phyloP scores from a whole-genome alignment of 345 rosid species.

The Pugionium cornutum region DNA sequence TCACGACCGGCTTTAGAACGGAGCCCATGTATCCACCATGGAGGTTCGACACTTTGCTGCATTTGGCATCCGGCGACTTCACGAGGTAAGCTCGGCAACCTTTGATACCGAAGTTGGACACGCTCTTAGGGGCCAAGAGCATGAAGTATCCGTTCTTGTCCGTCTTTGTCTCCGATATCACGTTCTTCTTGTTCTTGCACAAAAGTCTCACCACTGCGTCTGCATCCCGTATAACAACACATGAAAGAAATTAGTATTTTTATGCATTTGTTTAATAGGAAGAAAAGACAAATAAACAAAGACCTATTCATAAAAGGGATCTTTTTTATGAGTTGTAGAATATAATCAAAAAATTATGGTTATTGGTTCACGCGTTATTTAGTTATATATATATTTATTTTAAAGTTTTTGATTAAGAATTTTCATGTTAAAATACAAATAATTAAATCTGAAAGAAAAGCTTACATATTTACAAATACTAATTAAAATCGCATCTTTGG shows the following conservation, averaged over 20 bases:
- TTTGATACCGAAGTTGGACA: conserved; percentile 68
- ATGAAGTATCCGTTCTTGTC: conserved; percentile 82
- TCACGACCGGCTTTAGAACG: conserved; percentile 46
- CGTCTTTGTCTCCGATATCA: conserved; percentile 41
- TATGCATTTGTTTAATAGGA: background rate
- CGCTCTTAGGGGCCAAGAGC: conserved; percentile 58
- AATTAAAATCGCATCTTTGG: too few relatives aligned
- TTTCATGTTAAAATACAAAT: too few relatives aligned
- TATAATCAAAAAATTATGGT: too few relatives aligned
- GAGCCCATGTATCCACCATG: conserved; percentile 59
- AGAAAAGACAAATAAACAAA: too few relatives aligned
- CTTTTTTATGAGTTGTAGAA: too few relatives aligned
- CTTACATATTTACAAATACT: too few relatives aligned
- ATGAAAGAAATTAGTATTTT: too few relatives aligned
- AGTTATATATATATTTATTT: too few relatives aligned
- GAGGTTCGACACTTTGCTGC: conserved; percentile 52
- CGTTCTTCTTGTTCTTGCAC: conserved; percentile 62
- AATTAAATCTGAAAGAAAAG: too few relatives aligned
- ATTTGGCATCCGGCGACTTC: conserved; percentile 46
- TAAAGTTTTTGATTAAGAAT: too few relatives aligned
- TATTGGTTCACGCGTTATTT: too few relatives aligned
- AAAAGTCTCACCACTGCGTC: conserved; percentile 67
- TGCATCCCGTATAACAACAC: conserved; percentile 27
- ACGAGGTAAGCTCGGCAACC: conserved; percentile 56
- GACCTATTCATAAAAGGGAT: too few relatives aligned